Conservation (phyloP, 805 yeast genomes). For the Scheffersomyces amazonensis region DNA sequence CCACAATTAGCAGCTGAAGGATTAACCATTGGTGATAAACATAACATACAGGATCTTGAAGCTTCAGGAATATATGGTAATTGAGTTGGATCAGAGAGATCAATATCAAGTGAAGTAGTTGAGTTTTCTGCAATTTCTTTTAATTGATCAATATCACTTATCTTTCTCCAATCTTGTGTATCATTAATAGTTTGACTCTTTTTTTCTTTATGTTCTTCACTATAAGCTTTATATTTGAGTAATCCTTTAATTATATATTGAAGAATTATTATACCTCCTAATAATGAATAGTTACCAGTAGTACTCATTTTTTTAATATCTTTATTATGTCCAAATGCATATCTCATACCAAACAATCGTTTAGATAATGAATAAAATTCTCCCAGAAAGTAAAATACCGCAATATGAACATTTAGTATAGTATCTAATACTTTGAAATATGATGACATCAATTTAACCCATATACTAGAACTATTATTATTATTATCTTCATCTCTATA, state of each 20-base stretch:
- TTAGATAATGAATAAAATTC: constrained; percentile 76
- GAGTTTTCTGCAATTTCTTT: constrained; percentile 5
- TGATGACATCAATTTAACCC: constrained; percentile 24
- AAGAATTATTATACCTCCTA: constrained; percentile 60
- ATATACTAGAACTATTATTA: background rate
- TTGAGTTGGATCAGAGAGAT: constrained; percentile 52
- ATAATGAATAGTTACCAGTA: constrained; percentile 68
- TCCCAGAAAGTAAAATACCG: constrained; percentile 80
- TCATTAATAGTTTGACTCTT: constrained; percentile 9
- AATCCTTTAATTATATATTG: constrained; percentile 50
- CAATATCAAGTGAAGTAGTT: constrained; percentile 27
- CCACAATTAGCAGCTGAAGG: constrained; percentile 92
- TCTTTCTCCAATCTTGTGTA: constrained; percentile 2
- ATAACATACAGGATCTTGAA: constrained; percentile 79
- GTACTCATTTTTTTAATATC: constrained; percentile 32
- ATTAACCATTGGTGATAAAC: constrained; percentile 73
- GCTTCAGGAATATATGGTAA: constrained; percentile 68
- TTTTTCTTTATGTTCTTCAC: constrained; percentile 13
- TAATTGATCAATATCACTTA: constrained; percentile 6
- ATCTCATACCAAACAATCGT: constrained; percentile 75
- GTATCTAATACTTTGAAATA: constrained; percentile 49
- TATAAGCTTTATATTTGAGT: constrained; percentile 25
- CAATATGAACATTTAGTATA: constrained; percentile 67
- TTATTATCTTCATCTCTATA: constrained; percentile 13
- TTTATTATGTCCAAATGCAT: constrained; percentile 67